These are phyloP conservation scores for Amphirosellinia nigrospora DNA, from an alignment of 495 filamentous ascomycete genomes.

Conservation along the genomic window DNA sequence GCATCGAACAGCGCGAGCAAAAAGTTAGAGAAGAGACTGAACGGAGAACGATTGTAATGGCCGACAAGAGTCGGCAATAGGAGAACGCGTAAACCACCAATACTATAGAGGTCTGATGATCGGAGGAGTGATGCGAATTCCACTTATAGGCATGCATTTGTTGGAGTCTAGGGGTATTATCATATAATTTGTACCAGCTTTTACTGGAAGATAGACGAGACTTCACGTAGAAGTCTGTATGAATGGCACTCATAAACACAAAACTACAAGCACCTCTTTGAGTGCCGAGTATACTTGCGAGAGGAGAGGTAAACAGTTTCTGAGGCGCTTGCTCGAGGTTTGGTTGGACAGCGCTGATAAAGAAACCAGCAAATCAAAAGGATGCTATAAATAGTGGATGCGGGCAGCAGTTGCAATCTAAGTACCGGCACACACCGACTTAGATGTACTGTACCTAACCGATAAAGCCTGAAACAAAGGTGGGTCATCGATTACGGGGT, in stretches of 20 bases:
- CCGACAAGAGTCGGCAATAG: neutral
- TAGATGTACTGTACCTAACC: neutral
- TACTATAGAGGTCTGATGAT: neutral
- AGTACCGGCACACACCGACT: neutral
- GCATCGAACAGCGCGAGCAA: constrained; percentile 34
- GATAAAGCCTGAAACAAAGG: constrained; percentile 16
- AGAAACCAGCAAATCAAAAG: no score
- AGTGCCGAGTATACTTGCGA: neutral
- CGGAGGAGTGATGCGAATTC: neutral
- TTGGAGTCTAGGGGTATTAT: neutral
- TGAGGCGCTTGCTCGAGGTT: neutral
- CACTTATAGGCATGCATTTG: neutral
- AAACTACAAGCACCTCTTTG: neutral
- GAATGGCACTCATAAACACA: neutral
- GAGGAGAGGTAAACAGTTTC: neutral
- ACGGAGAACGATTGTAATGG: neutral
- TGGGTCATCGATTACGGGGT: constrained; percentile 8
- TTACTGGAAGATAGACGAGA: neutral
- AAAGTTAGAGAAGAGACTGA: constrained; percentile 28
- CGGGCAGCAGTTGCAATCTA: constrained; percentile 7
- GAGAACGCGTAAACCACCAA: neutral
- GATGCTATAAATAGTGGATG: neutral
- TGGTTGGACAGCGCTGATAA: no score
- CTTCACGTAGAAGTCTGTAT: neutral
- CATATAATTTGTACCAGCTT: neutral